A percentile compares a stretch with the other conserved stretches of the same genome.
These are phyloP conservation scores for Handroanthus guayacan DNA, from an alignment of 257 asterid species.

Conservation along the genomic window DNA sequence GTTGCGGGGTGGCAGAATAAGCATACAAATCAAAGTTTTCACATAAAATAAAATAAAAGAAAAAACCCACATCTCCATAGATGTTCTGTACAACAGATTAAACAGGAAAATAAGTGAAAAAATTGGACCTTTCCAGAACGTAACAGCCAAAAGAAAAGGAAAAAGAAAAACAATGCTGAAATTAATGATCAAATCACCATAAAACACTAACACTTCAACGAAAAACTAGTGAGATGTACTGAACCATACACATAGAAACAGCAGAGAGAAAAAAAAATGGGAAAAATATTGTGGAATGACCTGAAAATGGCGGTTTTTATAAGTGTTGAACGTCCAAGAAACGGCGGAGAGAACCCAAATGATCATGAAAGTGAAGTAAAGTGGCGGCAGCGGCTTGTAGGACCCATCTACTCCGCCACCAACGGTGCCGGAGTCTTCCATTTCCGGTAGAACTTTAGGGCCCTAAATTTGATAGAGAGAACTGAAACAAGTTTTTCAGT, in stretches of 20 bases:
- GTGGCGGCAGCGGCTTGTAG: conserved; percentile 65
- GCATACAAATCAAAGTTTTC: background rate
- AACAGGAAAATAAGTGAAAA: conserved; percentile 1
- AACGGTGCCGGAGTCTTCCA: conserved; percentile 46
- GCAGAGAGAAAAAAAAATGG: background rate
- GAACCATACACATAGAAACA: background rate
- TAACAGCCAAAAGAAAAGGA: background rate
- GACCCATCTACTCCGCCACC: conserved; percentile 48
- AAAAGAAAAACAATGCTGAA: background rate
- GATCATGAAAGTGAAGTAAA: conserved; percentile 58
- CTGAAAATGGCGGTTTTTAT: conserved; percentile 78
- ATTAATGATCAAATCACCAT: conserved; percentile 44
- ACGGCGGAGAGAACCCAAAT: conserved; percentile 71
- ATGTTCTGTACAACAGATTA: background rate
- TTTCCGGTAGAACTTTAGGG: conserved; percentile 1
- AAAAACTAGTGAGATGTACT: background rate
- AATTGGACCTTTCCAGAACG: background rate
- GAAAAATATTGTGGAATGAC: conserved; percentile 35
- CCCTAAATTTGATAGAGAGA: background rate
- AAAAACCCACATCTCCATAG: conserved; percentile 1
- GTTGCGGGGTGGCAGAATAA: background rate
- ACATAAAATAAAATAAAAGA: background rate
- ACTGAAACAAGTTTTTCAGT: conserved; percentile 36
- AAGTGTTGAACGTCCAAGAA: conserved; percentile 78
- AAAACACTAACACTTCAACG: conserved; percentile 36